Conservation (phyloP, 2,329 filamentous ascomycete species). For the Xylaria sp. region DNA sequence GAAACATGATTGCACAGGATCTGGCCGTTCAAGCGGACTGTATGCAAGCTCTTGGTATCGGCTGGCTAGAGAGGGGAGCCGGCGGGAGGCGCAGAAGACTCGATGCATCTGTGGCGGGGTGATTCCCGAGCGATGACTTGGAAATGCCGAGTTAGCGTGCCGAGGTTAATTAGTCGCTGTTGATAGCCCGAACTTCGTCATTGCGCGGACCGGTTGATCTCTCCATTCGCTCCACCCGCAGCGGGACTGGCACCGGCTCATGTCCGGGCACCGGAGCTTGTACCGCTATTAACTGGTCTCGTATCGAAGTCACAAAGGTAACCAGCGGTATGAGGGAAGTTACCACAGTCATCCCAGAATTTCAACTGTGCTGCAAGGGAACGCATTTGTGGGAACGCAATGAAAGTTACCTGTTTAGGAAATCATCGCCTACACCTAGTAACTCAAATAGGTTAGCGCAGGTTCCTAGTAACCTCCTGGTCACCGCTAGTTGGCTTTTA, state of each 20-base stretch:
- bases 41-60: background rate
- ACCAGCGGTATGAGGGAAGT: background rate
- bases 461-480: no score
- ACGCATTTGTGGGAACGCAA: no score
- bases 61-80: background rate
- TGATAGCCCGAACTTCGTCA: slow-evolving; percentile 10
- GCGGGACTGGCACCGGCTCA: slow-evolving; percentile 10
- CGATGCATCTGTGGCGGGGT: background rate
- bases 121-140: slow-evolving; percentile 3
- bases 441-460: no score
- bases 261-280: slow-evolving; percentile 9
- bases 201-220: background rate
- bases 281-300: background rate
- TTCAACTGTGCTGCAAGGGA: no score
- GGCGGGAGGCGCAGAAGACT: background rate
- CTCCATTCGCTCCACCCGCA: background rate
- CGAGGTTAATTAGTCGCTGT: background rate
- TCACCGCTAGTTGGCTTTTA: no score
- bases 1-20: slow-evolving; percentile 43
- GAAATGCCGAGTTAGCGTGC: slow-evolving; percentile 20
- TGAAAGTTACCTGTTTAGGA: no score
- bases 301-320: background rate
- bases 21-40: background rate
- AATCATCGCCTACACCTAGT: no score
- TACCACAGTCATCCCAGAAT: no score